Conservation (phyloP, 2,329 filamentous ascomycete species). For the Exophiala mesophila region DNA sequence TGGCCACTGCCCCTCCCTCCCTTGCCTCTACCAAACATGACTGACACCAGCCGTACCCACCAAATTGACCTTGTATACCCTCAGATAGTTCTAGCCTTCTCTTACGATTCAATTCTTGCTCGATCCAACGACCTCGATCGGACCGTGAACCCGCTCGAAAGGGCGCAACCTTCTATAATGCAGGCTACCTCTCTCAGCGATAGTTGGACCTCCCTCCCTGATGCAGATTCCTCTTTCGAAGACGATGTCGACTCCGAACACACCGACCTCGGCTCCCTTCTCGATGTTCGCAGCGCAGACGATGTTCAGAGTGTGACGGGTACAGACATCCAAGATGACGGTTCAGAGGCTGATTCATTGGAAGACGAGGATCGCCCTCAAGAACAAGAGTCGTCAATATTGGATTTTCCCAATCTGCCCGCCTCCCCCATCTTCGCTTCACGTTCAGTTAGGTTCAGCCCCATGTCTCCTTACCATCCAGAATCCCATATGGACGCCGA, state of each 20-base stretch:
- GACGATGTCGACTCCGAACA: conserved; percentile 42
- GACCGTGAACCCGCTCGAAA: too few species aligned
- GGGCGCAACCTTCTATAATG: background rate
- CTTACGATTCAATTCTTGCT: too few species aligned
- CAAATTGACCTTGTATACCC: too few species aligned
- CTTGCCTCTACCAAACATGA: too few species aligned
- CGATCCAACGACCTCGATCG: too few species aligned
- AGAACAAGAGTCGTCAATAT: conserved; percentile 1
- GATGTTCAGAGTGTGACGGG: conserved; percentile 43
- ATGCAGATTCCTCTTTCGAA: conserved; percentile 41
- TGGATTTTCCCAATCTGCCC: background rate
- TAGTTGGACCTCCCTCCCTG: conserved; percentile 44
- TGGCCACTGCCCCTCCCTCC: too few species aligned
- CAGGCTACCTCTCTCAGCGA: conserved; percentile 35
- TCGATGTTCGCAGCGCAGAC: conserved; percentile 39
- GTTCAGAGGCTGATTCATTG: conserved; percentile 32
- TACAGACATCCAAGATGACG: conserved; percentile 28
- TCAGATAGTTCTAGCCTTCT: too few species aligned
- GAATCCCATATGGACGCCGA: background rate
- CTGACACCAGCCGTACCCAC: too few species aligned
- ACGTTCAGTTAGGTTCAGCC: background rate
- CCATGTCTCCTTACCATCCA: background rate
- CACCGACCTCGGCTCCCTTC: conserved; percentile 40
- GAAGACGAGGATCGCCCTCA: conserved; percentile 24
- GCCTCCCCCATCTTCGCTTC: background rate